phyloP scores from a whole-genome alignment of 148 eudicot species.

The Camellia japonica region DNA sequence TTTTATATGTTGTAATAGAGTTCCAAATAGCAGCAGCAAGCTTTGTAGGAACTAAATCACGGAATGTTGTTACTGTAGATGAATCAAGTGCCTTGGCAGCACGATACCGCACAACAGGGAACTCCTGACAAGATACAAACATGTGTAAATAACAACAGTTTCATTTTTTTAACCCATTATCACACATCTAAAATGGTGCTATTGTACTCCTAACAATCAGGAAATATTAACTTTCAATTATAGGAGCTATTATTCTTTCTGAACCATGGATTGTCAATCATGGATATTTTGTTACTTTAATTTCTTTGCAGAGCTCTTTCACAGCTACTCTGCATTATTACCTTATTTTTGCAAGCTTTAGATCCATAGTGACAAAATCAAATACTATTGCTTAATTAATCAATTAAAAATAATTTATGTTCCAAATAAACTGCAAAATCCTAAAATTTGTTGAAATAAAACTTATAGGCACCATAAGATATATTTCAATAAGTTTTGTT shows the following conservation, averaged over 20 bases:
- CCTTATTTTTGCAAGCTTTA: constrained; percentile 5
- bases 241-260: neutral
- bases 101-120: constrained; percentile 77
- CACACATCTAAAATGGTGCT: neutral
- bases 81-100: constrained; percentile 50
- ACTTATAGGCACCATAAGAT: neutral
- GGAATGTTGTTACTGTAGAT: constrained; percentile 26
- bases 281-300: neutral
- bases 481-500: too few species aligned
- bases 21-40: constrained; percentile 86
- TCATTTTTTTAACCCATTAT: neutral
- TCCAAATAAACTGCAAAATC: neutral
- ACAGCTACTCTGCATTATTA: neutral
- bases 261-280: neutral
- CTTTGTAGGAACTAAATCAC: constrained; percentile 69
- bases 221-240: neutral
- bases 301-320: neutral
- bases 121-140: constrained; percentile 52
- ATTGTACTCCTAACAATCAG: neutral
- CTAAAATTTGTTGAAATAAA: neutral
- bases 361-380: neutral
- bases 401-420: too few species aligned
- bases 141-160: constrained; percentile 17
- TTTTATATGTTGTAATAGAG: constrained; percentile 53
- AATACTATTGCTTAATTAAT: too few species aligned